These are phyloP conservation scores for Podospora pseudoanserina DNA, from an alignment of 495 filamentous ascomycete species.

Conservation along the genomic window DNA sequence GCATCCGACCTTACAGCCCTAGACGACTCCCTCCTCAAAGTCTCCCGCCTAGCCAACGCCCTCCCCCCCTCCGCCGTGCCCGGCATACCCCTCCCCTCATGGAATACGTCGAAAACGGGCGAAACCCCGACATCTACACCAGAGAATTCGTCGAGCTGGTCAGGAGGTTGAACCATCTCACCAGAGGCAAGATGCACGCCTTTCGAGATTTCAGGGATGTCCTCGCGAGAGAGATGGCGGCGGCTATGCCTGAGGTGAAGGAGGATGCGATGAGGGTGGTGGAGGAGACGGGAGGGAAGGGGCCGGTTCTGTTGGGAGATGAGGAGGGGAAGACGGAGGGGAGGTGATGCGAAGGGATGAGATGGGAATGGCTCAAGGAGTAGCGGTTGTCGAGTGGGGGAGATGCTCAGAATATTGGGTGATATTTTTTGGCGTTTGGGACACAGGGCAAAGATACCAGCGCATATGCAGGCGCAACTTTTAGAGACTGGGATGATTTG, in stretches of 20 bases:
- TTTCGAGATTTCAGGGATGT: constrained; percentile 78
- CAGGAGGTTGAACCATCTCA: constrained; percentile 74
- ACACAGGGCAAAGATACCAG: neutral
- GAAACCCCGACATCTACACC: constrained; percentile 98
- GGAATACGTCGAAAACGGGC: constrained; percentile 84
- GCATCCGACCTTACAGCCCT: constrained; percentile 1
- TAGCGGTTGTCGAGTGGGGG: too few relatives aligned
- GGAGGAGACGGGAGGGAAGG: constrained; percentile 32
- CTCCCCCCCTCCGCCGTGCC: constrained; percentile 57
- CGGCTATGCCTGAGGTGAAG: constrained; percentile 70
- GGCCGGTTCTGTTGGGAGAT: neutral
- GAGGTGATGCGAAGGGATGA: too few relatives aligned
- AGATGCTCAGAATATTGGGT: too few relatives aligned
- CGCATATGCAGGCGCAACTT: neutral
- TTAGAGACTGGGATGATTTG: too few relatives aligned
- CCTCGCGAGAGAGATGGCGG: constrained; percentile 73
- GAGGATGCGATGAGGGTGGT: constrained; percentile 67
- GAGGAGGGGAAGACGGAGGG: neutral
- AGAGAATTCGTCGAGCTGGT: constrained; percentile 93
- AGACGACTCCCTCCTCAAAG: constrained; percentile 22
- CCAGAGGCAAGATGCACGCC: constrained; percentile 79
- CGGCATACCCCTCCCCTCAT: constrained; percentile 78
- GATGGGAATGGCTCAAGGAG: neutral
- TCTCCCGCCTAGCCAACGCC: constrained; percentile 47
- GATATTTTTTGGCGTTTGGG: neutral